Evolutionary conservation across 2,329 filamentous ascomycete species (phyloP).

Genomic region (Rasamsonia emersonii): DNA sequence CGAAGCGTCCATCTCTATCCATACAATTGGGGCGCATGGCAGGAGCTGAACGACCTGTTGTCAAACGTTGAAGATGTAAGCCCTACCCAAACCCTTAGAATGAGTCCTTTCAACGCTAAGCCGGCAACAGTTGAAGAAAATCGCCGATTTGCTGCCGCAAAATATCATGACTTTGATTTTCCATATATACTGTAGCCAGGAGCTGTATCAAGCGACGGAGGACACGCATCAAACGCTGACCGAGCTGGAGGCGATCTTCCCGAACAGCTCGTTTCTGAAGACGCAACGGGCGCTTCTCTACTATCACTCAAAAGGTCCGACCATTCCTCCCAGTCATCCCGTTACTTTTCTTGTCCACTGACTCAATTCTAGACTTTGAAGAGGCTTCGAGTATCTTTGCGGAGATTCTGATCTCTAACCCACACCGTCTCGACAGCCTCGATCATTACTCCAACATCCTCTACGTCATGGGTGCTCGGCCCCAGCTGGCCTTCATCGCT

Average conservation of each 20-base stretch:
- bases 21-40: constrained; percentile 97
- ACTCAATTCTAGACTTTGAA: constrained; percentile 45
- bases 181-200: constrained; percentile 80
- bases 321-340: background rate
- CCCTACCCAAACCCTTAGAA: constrained; percentile 12
- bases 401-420: constrained; percentile 59
- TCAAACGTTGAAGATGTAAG: constrained; percentile 71
- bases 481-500: constrained; percentile 85
- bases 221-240: constrained; percentile 65
- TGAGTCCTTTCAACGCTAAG: constrained; percentile 12
- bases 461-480: constrained; percentile 80
- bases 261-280: constrained; percentile 76
- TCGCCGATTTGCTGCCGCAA: constrained; percentile 66
- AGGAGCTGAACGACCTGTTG: constrained; percentile 77
- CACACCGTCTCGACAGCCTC: constrained; percentile 71
- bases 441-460: constrained; percentile 97
- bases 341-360: background rate
- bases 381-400: constrained; percentile 55
- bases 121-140: constrained; percentile 54
- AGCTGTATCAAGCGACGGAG: constrained; percentile 78
- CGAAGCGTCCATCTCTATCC: constrained; percentile 80
- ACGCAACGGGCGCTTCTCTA: constrained; percentile 81
- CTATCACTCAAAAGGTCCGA: constrained; percentile 68
- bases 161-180: constrained; percentile 94
- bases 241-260: constrained; percentile 76